phyloP scores from a whole-genome alignment of 257 asterid species.

The Fraxinus cuspidata region DNA sequence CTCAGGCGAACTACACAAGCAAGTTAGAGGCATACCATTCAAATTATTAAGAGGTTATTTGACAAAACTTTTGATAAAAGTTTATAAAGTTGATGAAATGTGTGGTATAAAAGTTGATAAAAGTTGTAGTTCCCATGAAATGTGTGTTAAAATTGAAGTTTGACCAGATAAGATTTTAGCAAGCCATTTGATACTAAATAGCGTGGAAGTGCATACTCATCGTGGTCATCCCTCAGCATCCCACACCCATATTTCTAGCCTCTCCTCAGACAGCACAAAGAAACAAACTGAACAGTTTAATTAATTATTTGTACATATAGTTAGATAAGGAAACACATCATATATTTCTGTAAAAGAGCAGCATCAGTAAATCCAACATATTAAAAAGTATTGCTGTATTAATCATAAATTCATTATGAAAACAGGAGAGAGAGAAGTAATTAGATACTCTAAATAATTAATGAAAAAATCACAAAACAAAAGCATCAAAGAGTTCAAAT shows the following conservation, averaged over 20 bases:
- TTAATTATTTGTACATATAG: background rate
- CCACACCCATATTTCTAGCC: too few species aligned
- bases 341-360: background rate
- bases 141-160: too few species aligned
- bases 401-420: background rate
- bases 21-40: background rate
- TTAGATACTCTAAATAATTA: background rate
- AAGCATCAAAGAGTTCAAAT: conserved; percentile 1
- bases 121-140: too few species aligned
- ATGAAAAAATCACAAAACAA: background rate
- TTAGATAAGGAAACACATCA: background rate
- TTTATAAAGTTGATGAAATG: too few species aligned
- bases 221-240: too few species aligned
- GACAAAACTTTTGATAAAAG: too few species aligned
- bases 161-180: too few species aligned
- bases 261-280: background rate
- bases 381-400: background rate
- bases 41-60: background rate
- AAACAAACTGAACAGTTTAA: background rate
- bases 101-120: too few species aligned
- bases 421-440: background rate
- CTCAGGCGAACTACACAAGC: background rate
- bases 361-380: background rate
- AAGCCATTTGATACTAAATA: too few species aligned
- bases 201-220: too few species aligned